A percentile compares a stretch with the other conserved stretches of the same genome.
These are phyloP conservation scores for Crepidotus variabilis DNA, from an alignment of 768 basidiomycete genomes.

Conservation along the genomic window DNA sequence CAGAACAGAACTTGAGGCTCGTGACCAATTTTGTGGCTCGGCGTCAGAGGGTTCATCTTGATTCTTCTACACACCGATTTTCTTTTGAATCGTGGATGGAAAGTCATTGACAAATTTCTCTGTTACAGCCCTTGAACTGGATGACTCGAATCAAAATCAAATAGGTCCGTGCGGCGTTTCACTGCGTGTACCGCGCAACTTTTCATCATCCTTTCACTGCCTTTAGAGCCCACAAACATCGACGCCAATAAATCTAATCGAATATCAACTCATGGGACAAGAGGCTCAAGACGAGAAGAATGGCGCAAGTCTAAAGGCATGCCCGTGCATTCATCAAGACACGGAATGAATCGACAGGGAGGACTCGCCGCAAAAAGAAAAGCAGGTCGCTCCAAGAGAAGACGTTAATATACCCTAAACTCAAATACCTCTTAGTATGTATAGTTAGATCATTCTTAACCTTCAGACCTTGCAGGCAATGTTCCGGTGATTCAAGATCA, in stretches of 20 bases:
- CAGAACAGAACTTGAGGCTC: not conserved
- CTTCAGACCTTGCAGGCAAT: no score
- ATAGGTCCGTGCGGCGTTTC: conserved; percentile 27
- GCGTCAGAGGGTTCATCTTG: conserved; percentile 20
- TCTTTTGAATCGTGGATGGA: conserved; percentile 25
- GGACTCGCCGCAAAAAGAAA: conserved; percentile 55
- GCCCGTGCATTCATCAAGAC: conserved; percentile 42
- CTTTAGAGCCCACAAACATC: conserved; percentile 49
- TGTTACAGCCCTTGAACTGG: conserved; percentile 29
- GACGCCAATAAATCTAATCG: conserved; percentile 36
- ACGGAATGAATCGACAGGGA: conserved; percentile 68
- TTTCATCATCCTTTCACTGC: conserved; percentile 11
- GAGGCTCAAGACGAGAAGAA: conserved; percentile 71
- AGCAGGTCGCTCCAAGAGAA: conserved; percentile 66
- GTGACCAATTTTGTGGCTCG: conserved; percentile 10
- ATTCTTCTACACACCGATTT: conserved; percentile 31
- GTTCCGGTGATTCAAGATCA: no score
- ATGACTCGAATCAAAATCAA: conserved; percentile 19
- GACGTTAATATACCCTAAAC: conserved; percentile 42
- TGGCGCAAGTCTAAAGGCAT: conserved; percentile 84
- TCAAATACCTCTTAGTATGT: not conserved
- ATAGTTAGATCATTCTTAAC: not conserved
- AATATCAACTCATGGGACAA: conserved; percentile 81
- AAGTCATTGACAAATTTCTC: conserved; percentile 37
- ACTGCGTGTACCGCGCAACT: conserved; percentile 2